A percentile compares a stretch with the other conserved stretches of the same genome.
Conservation (phyloP, 805 yeast genomes). For the Spathaspora arborariae region DNA sequence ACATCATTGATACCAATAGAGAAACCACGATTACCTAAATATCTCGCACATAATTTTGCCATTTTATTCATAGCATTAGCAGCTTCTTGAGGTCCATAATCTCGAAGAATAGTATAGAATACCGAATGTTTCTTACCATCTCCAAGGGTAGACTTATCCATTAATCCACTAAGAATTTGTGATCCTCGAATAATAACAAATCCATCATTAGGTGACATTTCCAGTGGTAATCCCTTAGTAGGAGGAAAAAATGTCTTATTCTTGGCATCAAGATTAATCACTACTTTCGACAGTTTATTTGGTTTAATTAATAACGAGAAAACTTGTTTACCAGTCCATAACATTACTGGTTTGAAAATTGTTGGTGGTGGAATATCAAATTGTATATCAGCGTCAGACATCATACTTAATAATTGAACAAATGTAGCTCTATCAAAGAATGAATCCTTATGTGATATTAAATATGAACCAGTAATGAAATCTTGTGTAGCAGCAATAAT, state of each 20-base stretch:
- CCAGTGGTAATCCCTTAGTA: conserved; percentile 63
- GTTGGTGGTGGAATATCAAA: conserved; percentile 97
- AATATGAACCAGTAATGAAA: conserved; percentile 93
- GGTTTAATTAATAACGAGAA: conserved; percentile 87
- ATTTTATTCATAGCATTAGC: conserved; percentile 96
- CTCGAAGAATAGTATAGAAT: conserved; percentile 90
- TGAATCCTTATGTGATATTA: conserved; percentile 89
- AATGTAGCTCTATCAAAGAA: conserved; percentile 86
- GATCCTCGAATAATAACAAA: conserved; percentile 89
- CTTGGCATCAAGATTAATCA: conserved; percentile 90
- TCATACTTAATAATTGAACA: conserved; percentile 82
- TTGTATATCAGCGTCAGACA: conserved; percentile 87
- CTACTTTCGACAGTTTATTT: conserved; percentile 67
- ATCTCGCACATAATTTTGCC: conserved; percentile 98
- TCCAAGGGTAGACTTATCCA: conserved; percentile 95
- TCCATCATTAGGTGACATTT: conserved; percentile 98
- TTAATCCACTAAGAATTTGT: conserved; percentile 82
- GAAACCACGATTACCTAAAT: conserved; percentile 90
- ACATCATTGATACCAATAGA: conserved; percentile 97
- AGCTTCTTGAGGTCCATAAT: conserved; percentile 95
- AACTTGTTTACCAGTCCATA: conserved; percentile 98
- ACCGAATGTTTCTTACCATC: conserved; percentile 98
- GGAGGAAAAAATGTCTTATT: conserved; percentile 89
- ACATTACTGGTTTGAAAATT: conserved; percentile 76
- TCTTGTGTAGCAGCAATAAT: conserved; percentile 99